Evolutionary conservation across 176 grass and related monocot species (phyloP).

Genomic region (Carex pumila): DNA sequence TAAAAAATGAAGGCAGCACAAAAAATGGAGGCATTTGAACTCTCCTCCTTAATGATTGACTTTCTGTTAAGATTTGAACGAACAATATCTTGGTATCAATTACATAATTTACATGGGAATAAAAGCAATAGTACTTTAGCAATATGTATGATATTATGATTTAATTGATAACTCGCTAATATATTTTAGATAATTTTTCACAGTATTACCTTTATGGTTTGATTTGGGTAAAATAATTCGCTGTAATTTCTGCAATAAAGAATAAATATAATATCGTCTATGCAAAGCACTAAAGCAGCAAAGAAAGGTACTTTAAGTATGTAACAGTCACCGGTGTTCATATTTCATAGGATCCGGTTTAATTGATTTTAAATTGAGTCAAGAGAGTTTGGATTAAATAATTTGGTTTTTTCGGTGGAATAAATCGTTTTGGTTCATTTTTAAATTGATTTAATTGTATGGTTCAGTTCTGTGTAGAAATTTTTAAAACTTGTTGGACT

Average conservation of each 20-base stretch:
- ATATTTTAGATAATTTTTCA: background rate
- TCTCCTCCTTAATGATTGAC: conserved; percentile 14
- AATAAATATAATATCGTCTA: background rate
- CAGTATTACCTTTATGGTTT: background rate
- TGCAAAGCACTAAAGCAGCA: background rate
- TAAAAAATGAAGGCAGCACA: too few relatives aligned
- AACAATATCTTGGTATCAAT: conserved; percentile 6
- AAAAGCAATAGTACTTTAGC: background rate
- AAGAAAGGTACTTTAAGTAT: background rate
- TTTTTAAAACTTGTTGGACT: too few relatives aligned
- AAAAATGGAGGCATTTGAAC: too few relatives aligned
- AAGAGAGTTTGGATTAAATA: too few relatives aligned
- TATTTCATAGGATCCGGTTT: too few relatives aligned
- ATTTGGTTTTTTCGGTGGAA: too few relatives aligned
- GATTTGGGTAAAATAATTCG: background rate
- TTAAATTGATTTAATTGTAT: too few relatives aligned
- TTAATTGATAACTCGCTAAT: background rate
- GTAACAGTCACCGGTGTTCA: too few relatives aligned
- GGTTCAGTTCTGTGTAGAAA: too few relatives aligned
- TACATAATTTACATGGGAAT: conserved; percentile 15
- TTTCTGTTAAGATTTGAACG: background rate
- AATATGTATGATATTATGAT: background rate
- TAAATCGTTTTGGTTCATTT: too few relatives aligned
- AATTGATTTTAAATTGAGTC: too few relatives aligned
- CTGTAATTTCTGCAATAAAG: background rate